These are phyloP conservation scores for Leccinum truebloodii DNA, from an alignment of 768 basidiomycete genomes.

Conservation along the genomic window DNA sequence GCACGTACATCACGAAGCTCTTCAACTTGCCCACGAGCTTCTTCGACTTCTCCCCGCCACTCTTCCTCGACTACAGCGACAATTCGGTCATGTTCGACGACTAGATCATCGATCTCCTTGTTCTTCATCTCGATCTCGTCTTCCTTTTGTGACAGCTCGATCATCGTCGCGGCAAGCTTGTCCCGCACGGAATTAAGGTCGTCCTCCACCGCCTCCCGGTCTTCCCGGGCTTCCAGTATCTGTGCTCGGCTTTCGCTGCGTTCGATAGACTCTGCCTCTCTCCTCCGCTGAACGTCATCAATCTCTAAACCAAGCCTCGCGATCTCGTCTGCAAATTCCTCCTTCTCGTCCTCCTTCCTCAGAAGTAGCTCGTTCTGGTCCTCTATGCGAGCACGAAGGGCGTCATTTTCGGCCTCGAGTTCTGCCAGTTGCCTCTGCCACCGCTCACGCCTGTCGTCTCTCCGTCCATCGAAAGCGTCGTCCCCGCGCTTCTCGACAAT, in stretches of 20 bases:
- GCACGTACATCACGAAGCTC: slow-evolving; percentile 70
- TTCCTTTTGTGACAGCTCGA: slow-evolving; percentile 84
- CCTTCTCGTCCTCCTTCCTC: slow-evolving; percentile 69
- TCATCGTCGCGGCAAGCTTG: slow-evolving; percentile 75
- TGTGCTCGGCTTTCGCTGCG: slow-evolving; percentile 73
- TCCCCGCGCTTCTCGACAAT: slow-evolving; percentile 60
- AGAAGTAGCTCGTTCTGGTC: slow-evolving; percentile 58
- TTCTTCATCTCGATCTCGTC: slow-evolving; percentile 83
- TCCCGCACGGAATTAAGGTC: slow-evolving; percentile 73
- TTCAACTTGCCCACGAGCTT: slow-evolving; percentile 74
- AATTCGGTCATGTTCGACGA: slow-evolving; percentile 71
- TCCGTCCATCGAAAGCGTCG: slow-evolving; percentile 41
- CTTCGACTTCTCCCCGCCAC: slow-evolving; percentile 88
- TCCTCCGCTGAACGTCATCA: slow-evolving; percentile 62
- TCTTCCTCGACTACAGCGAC: slow-evolving; percentile 76
- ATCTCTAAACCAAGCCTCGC: slow-evolving; percentile 64
- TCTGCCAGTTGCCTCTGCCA: slow-evolving; percentile 54
- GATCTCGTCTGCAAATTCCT: slow-evolving; percentile 65
- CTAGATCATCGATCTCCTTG: slow-evolving; percentile 75
- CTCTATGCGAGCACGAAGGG: slow-evolving; percentile 56
- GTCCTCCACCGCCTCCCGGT: slow-evolving; percentile 77
- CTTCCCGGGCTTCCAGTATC: slow-evolving; percentile 69
- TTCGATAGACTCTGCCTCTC: slow-evolving; percentile 64
- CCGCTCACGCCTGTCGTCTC: slow-evolving; percentile 42
- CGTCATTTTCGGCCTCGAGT: slow-evolving; percentile 63